Evolutionary conservation across 2,329 filamentous ascomycete species (phyloP).

Genomic region (Nemania abortiva): DNA sequence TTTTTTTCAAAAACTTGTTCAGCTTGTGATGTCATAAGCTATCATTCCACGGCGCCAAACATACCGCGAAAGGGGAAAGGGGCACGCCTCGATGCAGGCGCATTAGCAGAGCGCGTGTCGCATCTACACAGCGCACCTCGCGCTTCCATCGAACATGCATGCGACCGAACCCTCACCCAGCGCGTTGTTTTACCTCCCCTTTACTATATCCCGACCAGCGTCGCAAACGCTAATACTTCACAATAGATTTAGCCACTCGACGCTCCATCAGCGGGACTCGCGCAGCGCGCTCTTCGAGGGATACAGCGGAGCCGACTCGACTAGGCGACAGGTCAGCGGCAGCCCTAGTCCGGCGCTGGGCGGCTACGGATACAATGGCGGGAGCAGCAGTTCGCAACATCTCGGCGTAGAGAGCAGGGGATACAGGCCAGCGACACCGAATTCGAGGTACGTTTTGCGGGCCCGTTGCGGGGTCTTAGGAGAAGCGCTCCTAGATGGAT

Average conservation of each 20-base stretch:
- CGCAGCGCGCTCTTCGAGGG: constrained; percentile 81
- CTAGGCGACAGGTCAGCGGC: constrained; percentile 58
- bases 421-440: constrained; percentile 78
- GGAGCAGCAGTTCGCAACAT: constrained; percentile 43
- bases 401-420: constrained; percentile 51
- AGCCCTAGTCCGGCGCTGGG: constrained; percentile 58
- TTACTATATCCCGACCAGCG: neutral
- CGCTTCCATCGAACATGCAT: neutral
- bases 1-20: neutral
- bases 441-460: constrained; percentile 65
- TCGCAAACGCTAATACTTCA: constrained; percentile 8
- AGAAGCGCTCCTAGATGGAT: neutral
- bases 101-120: neutral
- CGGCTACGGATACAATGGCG: constrained; percentile 62
- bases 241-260: constrained; percentile 74
- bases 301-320: constrained; percentile 68
- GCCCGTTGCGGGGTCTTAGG: neutral
- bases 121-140: neutral
- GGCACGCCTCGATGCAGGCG: neutral
- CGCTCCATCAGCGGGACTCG: constrained; percentile 79
- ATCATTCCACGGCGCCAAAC: constrained; percentile 1
- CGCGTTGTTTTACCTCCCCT: neutral
- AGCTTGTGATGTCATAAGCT: neutral
- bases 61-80: neutral
- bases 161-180: neutral